A percentile compares a stretch with the other conserved stretches of the same genome.
phyloP scores from a whole-genome alignment of 768 basidiomycete species.

The Lactarius vividus region DNA sequence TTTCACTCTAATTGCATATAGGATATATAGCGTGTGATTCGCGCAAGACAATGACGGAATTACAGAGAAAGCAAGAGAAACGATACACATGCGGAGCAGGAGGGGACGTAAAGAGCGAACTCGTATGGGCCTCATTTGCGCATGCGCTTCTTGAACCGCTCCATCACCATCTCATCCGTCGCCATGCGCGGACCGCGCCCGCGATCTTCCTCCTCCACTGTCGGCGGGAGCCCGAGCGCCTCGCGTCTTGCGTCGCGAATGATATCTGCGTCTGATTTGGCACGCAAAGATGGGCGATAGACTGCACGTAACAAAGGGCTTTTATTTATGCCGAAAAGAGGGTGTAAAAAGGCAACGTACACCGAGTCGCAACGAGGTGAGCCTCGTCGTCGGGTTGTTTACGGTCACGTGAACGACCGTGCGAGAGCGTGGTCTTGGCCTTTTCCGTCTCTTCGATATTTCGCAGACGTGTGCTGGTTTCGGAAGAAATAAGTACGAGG shows the following conservation, averaged over 20 bases:
- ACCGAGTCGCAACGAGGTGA: slow-evolving; percentile 83
- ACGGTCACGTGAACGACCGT: slow-evolving; percentile 57
- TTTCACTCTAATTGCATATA: not conserved
- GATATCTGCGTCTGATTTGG: slow-evolving; percentile 86
- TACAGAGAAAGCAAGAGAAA: not conserved
- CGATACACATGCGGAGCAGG: not conserved
- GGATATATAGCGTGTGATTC: not conserved
- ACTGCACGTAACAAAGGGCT: slow-evolving; percentile 44
- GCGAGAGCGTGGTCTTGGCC: slow-evolving; percentile 83
- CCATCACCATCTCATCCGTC: slow-evolving; percentile 92
- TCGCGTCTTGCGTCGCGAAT: slow-evolving; percentile 84
- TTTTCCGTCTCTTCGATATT: slow-evolving; percentile 99
- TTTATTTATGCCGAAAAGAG: slow-evolving; percentile 9
- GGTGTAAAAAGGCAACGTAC: slow-evolving; percentile 45
- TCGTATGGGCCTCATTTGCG: slow-evolving; percentile 50
- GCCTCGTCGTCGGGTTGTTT: slow-evolving; percentile 66
- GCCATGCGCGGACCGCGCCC: slow-evolving; percentile 68
- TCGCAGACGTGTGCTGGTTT: slow-evolving; percentile 73
- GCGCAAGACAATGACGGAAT: not conserved
- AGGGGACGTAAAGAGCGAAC: not conserved
- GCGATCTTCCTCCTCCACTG: slow-evolving; percentile 41
- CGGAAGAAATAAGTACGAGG: too few species aligned
- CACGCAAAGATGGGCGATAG: slow-evolving; percentile 76
- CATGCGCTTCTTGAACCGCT: slow-evolving; percentile 97
- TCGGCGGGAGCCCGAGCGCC: slow-evolving; percentile 73